Conservation (phyloP, 208 protist genomes). For the Trichomonas tenax region DNA sequence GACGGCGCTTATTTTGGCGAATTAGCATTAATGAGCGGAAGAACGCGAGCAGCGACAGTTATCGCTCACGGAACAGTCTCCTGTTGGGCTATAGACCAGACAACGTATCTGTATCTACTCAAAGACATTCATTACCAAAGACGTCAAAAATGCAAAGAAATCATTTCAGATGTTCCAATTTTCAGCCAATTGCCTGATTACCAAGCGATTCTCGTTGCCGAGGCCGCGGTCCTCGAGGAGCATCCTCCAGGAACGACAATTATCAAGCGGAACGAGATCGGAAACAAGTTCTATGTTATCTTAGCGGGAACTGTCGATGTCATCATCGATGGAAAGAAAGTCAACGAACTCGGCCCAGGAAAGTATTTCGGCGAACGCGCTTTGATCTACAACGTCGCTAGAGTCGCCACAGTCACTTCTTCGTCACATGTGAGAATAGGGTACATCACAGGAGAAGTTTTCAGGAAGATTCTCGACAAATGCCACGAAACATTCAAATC, state of each 20-base stretch:
- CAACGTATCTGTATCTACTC: neutral
- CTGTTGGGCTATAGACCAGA: constrained; percentile 6
- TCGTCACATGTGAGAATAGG: constrained; percentile 18
- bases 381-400: constrained; percentile 22
- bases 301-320: constrained; percentile 26
- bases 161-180: neutral
- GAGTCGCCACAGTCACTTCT: constrained; percentile 29
- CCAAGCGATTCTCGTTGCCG: constrained; percentile 37
- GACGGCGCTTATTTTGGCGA: constrained; percentile 37
- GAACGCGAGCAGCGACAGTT: constrained; percentile 29
- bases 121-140: neutral
- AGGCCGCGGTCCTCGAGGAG: constrained; percentile 37
- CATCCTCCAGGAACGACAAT: constrained; percentile 39
- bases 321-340: constrained; percentile 2
- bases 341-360: neutral
- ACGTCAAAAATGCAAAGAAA: neutral
- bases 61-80: neutral
- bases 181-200: neutral
- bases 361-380: constrained; percentile 41
- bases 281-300: constrained; percentile 51
- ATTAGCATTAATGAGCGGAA: constrained; percentile 32
- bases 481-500: constrained; percentile 2
- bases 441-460: neutral
- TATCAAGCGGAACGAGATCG: constrained; percentile 49
- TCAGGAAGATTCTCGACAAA: neutral